Conservation (phyloP, 129 eudicot genomes). For the Flaveria robusta region DNA sequence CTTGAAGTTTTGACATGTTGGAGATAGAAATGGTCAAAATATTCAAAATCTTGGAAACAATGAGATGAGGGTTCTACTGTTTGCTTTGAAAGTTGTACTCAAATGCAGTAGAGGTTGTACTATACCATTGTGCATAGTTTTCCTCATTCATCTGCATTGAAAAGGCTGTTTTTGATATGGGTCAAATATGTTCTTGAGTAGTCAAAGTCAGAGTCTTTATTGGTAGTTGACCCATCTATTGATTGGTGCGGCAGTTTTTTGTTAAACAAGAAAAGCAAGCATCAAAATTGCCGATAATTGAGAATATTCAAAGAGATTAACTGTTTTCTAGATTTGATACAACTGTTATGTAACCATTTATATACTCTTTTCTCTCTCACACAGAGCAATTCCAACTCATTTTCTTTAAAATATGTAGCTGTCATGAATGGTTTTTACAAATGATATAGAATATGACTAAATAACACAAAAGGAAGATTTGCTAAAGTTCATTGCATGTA, state of each 20-base stretch:
- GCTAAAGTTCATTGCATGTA: slow-evolving; percentile 19
- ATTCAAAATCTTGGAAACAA: slow-evolving; percentile 10
- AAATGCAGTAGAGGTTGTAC: slow-evolving; percentile 34
- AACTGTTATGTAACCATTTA: slow-evolving; percentile 37
- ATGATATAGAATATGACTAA: not conserved
- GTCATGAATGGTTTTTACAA: slow-evolving; percentile 32
- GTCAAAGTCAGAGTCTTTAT: slow-evolving; percentile 37
- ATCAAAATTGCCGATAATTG: slow-evolving; percentile 32
- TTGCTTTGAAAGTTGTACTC: slow-evolving; percentile 35
- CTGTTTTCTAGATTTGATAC: slow-evolving; percentile 27
- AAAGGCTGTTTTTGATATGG: slow-evolving; percentile 34
- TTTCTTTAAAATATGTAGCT: slow-evolving; percentile 29
- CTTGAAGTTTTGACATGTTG: slow-evolving; percentile 33
- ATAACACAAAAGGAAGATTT: slow-evolving; percentile 9
- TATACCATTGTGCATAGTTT: slow-evolving; percentile 15
- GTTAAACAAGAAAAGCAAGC: slow-evolving; percentile 34
- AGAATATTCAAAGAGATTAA: slow-evolving; percentile 31
- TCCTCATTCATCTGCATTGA: slow-evolving; percentile 24
- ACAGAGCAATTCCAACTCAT: slow-evolving; percentile 27
- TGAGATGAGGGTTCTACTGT: slow-evolving; percentile 23
- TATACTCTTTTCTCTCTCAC: slow-evolving; percentile 10
- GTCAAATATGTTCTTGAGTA: slow-evolving; percentile 33
- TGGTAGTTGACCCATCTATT: slow-evolving; percentile 31
- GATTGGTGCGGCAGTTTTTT: slow-evolving; percentile 26
- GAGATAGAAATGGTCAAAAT: slow-evolving; percentile 22